Base-by-base conservation (phyloP, 202 grass and related monocot species). In the Setaria viridis region DNA sequence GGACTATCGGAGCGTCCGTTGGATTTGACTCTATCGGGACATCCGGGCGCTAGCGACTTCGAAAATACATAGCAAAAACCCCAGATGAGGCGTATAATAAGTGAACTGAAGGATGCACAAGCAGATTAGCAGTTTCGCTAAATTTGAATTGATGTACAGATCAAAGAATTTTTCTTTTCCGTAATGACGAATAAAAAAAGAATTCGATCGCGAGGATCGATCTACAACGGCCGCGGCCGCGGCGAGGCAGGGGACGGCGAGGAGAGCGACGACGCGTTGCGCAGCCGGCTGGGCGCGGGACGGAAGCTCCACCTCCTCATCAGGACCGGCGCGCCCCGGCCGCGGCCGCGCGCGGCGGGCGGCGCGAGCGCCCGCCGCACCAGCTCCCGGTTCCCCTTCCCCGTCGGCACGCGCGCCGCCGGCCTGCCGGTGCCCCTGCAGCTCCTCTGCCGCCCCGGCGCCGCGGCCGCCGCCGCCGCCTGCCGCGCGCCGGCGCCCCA, bases 251-350 rank as follows among this genome's bases (percentile, higher is more conserved):
- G 53, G 72, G 62, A 21, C 30, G 62, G 49, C 49, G 83, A 25
- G 70, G 59, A 16, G 14, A 74, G 33, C 32, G 86, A 12, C 0
- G 93, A 94, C 86, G 76, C 90, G 70, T 92, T 88, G 73, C 90
- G 78, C 25, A 99, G 90, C 2, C 90, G 90, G 77, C 96, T 99
- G 0, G 93, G 91, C 81, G 84, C 76, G 11, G 86, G 91, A 55
- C 84, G 84, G 90, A 99, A 99, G 88, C 72, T 91, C 93, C 93
- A 94, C 66, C 79, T 71, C 79, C 93, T 87, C 45, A 74, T 79
- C 21, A 80, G 84, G 4, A 77, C 73, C 11, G 16, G 0, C 5
- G 49, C 32, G 9, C 50, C 17, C 4, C 72, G 49, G 0, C 32
- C 72, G 8, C 71, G 21, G 6, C 77, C 74, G 9, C 81, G 53